Conservation (phyloP, 2,329 filamentous ascomycete species). For the Thielaviopsis populi region DNA sequence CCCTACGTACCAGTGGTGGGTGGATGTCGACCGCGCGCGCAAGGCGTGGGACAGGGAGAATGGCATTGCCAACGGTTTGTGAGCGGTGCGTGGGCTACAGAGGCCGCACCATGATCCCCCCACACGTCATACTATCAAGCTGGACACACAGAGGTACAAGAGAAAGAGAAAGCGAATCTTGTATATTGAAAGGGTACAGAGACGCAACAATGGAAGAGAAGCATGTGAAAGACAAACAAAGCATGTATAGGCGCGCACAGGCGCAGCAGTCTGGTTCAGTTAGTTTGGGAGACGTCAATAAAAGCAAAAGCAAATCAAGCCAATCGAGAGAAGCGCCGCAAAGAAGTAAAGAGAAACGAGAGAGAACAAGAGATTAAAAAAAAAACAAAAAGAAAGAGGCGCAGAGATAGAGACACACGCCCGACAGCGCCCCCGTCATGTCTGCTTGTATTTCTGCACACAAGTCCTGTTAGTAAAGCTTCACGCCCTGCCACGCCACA, state of each 20-base stretch:
- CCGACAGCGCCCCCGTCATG: conserved; percentile 14
- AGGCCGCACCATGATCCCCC: no score
- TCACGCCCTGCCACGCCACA: background rate
- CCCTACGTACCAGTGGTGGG: conserved; percentile 43
- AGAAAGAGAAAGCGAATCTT: background rate
- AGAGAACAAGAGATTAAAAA: background rate
- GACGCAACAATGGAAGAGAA: no score
- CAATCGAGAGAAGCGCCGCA: background rate
- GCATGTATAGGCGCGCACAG: background rate
- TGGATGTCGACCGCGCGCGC: conserved; percentile 33
- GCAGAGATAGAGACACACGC: background rate
- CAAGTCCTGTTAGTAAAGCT: background rate
- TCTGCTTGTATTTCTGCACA: conserved; percentile 35
- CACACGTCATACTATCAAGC: no score
- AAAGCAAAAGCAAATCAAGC: background rate
- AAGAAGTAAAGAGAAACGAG: background rate
- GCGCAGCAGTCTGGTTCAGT: conserved; percentile 13
- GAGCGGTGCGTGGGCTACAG: background rate
- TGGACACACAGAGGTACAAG: background rate
- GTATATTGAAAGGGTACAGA: background rate
- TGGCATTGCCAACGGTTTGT: conserved; percentile 22
- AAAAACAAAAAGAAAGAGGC: background rate
- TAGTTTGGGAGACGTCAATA: background rate
- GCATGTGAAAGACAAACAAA: background rate
- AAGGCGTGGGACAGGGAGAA: conserved; percentile 27